Evolutionary conservation across 345 rosid species (phyloP).

Genomic region (Turnera subulata): DNA sequence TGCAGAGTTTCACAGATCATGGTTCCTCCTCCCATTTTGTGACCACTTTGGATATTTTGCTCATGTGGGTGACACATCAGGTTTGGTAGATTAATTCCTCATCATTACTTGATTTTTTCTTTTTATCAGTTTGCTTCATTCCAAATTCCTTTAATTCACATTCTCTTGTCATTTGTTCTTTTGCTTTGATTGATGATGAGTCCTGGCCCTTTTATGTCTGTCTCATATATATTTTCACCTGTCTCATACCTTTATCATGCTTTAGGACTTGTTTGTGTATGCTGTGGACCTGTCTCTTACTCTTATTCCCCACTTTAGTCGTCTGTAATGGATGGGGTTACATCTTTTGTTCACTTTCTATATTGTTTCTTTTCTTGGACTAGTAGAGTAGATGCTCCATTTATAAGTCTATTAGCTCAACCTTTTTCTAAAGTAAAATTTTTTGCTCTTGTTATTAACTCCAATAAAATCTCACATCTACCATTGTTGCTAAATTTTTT

Average conservation of each 20-base stretch:
- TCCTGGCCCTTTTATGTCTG: neutral
- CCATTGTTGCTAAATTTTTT: neutral
- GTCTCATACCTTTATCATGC: neutral
- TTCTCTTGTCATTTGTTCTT: no score
- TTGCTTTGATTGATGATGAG: neutral
- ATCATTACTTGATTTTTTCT: neutral
- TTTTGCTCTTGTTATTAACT: neutral
- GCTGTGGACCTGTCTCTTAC: neutral
- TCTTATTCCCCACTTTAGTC: neutral
- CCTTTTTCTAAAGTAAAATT: no score
- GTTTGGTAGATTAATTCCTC: slow-evolving; percentile 26
- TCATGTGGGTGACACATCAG: slow-evolving; percentile 88
- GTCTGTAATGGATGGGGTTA: neutral
- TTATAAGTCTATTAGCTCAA: no score
- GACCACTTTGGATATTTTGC: slow-evolving; percentile 61
- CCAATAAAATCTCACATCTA: neutral
- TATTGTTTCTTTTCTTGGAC: no score
- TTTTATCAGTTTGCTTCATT: neutral
- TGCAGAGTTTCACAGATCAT: slow-evolving; percentile 39
- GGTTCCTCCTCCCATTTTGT: slow-evolving; percentile 42
- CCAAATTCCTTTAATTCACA: neutral
- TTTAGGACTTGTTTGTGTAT: neutral
- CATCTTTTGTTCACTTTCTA: neutral
- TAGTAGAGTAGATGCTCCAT: no score
- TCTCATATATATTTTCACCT: neutral